These are phyloP conservation scores for Hypomyces perniciosus DNA, from an alignment of 2,329 filamentous ascomycete species.

Conservation along the genomic window DNA sequence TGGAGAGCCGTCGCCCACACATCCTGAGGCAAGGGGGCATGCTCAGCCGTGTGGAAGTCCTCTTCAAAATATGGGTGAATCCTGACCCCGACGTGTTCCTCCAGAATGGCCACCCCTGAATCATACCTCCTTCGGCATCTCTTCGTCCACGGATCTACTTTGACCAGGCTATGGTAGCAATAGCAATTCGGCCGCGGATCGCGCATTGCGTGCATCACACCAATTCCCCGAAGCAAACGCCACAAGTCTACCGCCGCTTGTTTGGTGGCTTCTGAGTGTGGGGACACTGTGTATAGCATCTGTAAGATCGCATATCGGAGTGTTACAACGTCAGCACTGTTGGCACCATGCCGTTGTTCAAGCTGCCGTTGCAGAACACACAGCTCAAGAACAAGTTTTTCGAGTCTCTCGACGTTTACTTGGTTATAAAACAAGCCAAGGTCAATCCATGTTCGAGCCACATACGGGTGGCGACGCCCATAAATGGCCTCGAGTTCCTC, in stretches of 20 bases:
- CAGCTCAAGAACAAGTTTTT: constrained; percentile 34
- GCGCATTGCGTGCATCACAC: constrained; percentile 31
- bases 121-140: constrained; percentile 38
- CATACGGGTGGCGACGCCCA: constrained; percentile 37
- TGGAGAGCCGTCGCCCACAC: constrained; percentile 33
- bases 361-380: constrained; percentile 29
- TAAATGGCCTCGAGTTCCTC: constrained; percentile 41
- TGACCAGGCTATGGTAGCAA: constrained; percentile 39
- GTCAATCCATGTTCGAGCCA: constrained; percentile 37
- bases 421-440: constrained; percentile 36
- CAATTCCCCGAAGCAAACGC: constrained; percentile 29
- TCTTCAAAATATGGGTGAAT: constrained; percentile 39
- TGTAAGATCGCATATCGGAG: constrained; percentile 38
- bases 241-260: constrained; percentile 33
- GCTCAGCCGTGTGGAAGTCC: constrained; percentile 36
- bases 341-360: constrained; percentile 28
- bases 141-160: constrained; percentile 39
- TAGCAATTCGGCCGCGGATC: constrained; percentile 33
- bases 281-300: constrained; percentile 30
- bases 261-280: constrained; percentile 30
- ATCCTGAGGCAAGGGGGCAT: constrained; percentile 32
- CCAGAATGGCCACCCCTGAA: constrained; percentile 30
- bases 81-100: constrained; percentile 33
- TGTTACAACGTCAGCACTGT: constrained; percentile 31
- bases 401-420: constrained; percentile 29